Base-by-base conservation (phyloP, 768 basidiomycete genomes). In the Suillus fuscotomentosus region DNA sequence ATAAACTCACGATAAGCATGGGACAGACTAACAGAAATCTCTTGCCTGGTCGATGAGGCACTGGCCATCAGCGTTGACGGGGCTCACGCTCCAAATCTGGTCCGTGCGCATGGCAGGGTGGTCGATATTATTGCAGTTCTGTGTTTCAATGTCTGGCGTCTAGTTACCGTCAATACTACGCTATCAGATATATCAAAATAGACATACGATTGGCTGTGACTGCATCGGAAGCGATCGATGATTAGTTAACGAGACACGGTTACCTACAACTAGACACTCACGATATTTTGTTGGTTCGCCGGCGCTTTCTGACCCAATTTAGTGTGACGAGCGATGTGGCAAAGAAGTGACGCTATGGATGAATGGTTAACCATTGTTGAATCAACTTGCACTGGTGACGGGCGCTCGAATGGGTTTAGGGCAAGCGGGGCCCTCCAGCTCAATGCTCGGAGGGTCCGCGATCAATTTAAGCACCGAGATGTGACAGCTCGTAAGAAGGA, bases 11-110 rank as follows among this genome's bases (percentile, higher is more conserved):
- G 8, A 22, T 38, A 5, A 45, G 36, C 59, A 42, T 22, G 8
- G 6, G 38, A 22, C 34, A 38, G 24, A 80, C 91, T 77, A 27
- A 94, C 94, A 91, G 74, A 95, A 90, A 70, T 93, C 89, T 69
- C 95, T 80, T 4, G 94, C 95, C 71, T 51, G 27, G 27, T 31
- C 7, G 7, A 27, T 24, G 7, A 27, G 15, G 48, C 14, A n/a
- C n/a, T 22, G 27, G 31, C 17, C 8, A 27, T 27, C 15, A 4
- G 24, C 15, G 7, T 27, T 15, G 6, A 51, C 15, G 14, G 27
- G 15, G 6, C 48, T 6, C 15, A 50, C 14, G 7, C 48, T 24
- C 11, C 8, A 8, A 20, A 20, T 43, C 42, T 48, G 48, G 13
- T 48, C 48, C 13, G 48, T 48, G 22, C 22, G 22, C 48, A 48